phyloP scores from a whole-genome alignment of 805 yeast genomes.

The Sporopachydermia lactativora region DNA sequence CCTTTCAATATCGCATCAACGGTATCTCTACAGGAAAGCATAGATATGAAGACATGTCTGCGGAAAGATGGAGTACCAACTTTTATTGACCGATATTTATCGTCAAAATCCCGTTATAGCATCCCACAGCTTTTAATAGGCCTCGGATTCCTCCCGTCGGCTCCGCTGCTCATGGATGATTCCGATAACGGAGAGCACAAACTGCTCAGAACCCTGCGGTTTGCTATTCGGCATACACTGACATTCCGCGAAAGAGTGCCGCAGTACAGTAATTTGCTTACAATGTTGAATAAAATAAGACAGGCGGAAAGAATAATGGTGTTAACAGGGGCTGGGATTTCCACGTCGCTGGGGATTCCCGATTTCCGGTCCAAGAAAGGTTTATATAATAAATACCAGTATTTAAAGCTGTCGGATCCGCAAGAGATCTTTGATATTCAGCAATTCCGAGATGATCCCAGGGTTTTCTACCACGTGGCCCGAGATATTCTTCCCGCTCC shows the following conservation, averaged over 20 bases:
- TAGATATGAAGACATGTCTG: conserved; percentile 36
- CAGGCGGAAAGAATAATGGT: conserved; percentile 51
- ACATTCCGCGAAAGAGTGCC: conserved; percentile 13
- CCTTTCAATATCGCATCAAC: conserved; percentile 18
- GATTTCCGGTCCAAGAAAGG: conserved; percentile 88
- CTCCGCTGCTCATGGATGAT: conserved; percentile 15
- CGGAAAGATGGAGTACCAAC: conserved; percentile 43
- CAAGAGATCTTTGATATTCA: conserved; percentile 76
- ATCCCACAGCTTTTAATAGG: conserved; percentile 40
- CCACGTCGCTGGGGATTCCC: conserved; percentile 82
- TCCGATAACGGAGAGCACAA: conserved; percentile 6
- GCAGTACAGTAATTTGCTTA: conserved; percentile 41
- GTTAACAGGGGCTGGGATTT: conserved; percentile 87
- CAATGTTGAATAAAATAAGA: conserved; percentile 38
- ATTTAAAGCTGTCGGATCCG: conserved; percentile 68
- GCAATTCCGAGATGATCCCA: conserved; percentile 63
- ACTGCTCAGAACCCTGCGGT: conserved; percentile 5
- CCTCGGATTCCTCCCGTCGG: conserved; percentile 42
- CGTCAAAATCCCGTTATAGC: conserved; percentile 41
- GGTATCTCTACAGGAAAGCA: conserved; percentile 26
- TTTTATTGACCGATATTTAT: conserved; percentile 49
- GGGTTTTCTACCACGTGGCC: conserved; percentile 76
- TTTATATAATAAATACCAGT: conserved; percentile 53
- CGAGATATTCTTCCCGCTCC: conserved; percentile 55
- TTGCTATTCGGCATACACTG: conserved; percentile 15